Base-by-base conservation (phyloP, 2,329 filamentous ascomycete genomes). In the Rhynchosporium graminicola region DNA sequence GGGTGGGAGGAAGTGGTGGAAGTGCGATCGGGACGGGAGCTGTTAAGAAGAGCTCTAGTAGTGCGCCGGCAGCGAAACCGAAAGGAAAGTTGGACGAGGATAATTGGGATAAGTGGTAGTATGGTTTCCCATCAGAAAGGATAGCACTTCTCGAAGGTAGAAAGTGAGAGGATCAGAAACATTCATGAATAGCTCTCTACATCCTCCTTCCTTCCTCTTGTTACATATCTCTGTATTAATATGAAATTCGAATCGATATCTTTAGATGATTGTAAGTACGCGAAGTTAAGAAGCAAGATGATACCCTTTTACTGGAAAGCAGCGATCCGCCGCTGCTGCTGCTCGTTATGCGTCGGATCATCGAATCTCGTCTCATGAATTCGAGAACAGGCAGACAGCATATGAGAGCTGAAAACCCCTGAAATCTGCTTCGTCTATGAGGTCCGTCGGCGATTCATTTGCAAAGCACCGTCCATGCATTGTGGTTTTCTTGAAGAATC, bases 61-160 rank as follows among this genome's bases (percentile, higher is more conserved):
- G 63, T 43, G 48, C 40, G 42, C 60, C 58, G 1, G 50, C 31
- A 33, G 50, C 73, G 40, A 73, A 74, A 31, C 20, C 20, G 20
- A 20, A 20, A 20, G 69, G 67, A 60, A 77, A 78, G 72, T 79
- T 78, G 70, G 80, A 83, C 63, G 76, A 82, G 60, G 85, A 87
- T 68, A 83, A 87, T 63, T 88, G 85, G 85, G 85, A 87, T 75
- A 84, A 71, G 59, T 74, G 72, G 72, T 74, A 61, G 46, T 43
- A 38, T 43, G 54, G 42, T 20, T 20, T 20, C 20, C 20, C 20
- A 20, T 20, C 20, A 20, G 20, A 20, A 20, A 20, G 26, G 13
- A 15, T 29, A 31, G 20, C 4, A 57, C 2, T 26, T 29, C 12
- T 36, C 15, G n/a, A 20, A 20, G 40, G 48, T 10, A n/a, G 40